Base-by-base conservation (phyloP, 2,329 filamentous ascomycete species). In the Calonectria naviculata region DNA sequence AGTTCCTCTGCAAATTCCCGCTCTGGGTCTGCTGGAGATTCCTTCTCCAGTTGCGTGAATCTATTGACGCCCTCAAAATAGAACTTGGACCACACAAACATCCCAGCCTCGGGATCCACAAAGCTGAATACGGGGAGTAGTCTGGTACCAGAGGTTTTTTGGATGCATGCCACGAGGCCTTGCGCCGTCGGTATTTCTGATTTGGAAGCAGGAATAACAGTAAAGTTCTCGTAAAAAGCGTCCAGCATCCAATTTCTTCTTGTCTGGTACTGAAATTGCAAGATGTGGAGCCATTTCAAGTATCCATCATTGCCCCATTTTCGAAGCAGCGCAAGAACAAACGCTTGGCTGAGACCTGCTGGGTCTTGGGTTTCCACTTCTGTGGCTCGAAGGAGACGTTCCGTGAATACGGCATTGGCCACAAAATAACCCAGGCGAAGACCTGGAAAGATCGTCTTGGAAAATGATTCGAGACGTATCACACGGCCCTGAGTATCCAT, bases 251-350 rank as follows among this genome's bases (percentile, higher is more conserved):
- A 87, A 79, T 94, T 88, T 60, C 93, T 85, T 42, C 93, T 88
- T 58, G 84, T 83, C 2, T 92, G 93, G 81, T 95, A 95, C 78
- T 93, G 87, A 80, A 90, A 83, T 63, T 93, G 89, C 67, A 95
- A 85, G 80, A 91, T 86, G 70, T 94, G 90, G 63, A 95, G 85
- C 93, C 93, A 95, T 80, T 92, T 89, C 8, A 95, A 81, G 79
- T 93, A 95, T n/a, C 93, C 93, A 2, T 86, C 83, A 75, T 94
- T 92, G 15, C 92, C 93, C 93, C 93, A 95, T 72, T 89, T 87
- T 77, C 93, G 91, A 7, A 80, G 68, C 17, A 80, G 68, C 4
- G 67, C 52, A 2, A 80, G 67, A 0, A 71, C 69, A 26, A 80
- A 74, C 1, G 77, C 79, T 79, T 95, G 93, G 0, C 90, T 88